Evolutionary conservation across 108 stramenopile genomes (phyloP).

Genomic region (Cylindrotheca fusiformis): DNA sequence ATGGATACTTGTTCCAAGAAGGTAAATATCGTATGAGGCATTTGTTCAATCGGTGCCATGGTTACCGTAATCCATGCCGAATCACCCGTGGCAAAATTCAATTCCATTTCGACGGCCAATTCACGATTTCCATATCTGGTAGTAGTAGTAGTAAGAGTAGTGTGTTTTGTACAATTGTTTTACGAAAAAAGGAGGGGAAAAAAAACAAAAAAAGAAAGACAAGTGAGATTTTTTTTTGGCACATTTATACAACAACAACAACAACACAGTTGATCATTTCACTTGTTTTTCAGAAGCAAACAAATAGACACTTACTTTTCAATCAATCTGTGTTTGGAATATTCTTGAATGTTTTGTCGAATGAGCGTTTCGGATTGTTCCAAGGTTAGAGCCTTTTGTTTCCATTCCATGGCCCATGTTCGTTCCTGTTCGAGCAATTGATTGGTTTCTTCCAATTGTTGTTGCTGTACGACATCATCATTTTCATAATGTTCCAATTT

Average conservation of each 20-base stretch:
- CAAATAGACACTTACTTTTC: not conserved
- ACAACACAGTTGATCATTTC: too few relatives aligned
- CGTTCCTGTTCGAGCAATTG: not conserved
- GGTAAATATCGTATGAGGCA: not conserved
- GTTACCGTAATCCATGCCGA: not conserved
- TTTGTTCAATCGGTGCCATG: not conserved
- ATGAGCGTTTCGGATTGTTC: not conserved
- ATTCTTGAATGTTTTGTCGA: not conserved
- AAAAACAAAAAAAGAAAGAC: not conserved
- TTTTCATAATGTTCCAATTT: not conserved
- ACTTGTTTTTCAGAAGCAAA: too few relatives aligned
- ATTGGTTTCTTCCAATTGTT: not conserved
- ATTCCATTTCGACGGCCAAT: not conserved
- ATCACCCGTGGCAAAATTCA: not conserved
- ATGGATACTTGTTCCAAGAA: constrained; percentile 6
- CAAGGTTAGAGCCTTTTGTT: not conserved
- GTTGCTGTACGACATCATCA: not conserved
- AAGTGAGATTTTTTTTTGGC: not conserved
- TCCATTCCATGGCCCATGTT: not conserved
- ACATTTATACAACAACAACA: too few relatives aligned
- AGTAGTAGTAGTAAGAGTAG: not conserved
- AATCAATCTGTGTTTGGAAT: not conserved
- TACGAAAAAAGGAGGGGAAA: too few relatives aligned
- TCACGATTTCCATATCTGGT: not conserved
- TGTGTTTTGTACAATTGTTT: too few relatives aligned